Base-by-base conservation (phyloP, 108 stramenopile genomes). In the Cyclotella atomus region DNA sequence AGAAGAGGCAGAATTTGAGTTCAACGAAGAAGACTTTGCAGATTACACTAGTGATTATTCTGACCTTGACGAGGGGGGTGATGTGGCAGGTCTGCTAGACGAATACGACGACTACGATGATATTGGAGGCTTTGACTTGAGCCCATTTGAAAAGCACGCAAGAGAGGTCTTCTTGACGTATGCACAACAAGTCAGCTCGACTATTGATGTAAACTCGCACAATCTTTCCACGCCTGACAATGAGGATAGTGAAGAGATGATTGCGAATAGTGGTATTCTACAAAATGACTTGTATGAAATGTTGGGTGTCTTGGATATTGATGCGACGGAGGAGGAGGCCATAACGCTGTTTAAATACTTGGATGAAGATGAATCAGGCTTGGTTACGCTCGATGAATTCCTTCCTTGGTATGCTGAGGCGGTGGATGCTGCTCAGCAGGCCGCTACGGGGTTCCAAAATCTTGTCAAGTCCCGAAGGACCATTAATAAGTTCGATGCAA, bases 331-430 rank as follows among this genome's bases (percentile, higher is more conserved):
- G 16, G 85, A 88, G 59, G 89, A 90, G 25, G 70, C 75, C 16
- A 69, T 81, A 32, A 82, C 84, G 20, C 68, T 90, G 34, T 83
- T 84, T 34, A 79, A 81, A 59, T 90, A 87, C 63, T 50, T 90
- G 30, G 89, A 90, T 50, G 27, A 34, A 2, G 85, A 90, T 65
- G 84, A 67, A 27, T 63, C 65, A 36, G 89, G 89, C 10, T 36
- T 57, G 7, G 68, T 90, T 2, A 27, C 53, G 3, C 70, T 88
- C 50, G 87, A 86, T 28, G 89, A 90, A 43, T 90, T 90, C 71
- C 55, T 86, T 17, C 87, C 89, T 3, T 90, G 89, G 89, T 90
- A 90, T 60, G 76, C 75, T 25, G 76, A 85, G 27, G 87, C 89
- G 20, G 84, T 83, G 23, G 84, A 83, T 46, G 70, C 85, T 15